Conservation (phyloP, 768 basidiomycete species). For the Lentinula raphanica region DNA sequence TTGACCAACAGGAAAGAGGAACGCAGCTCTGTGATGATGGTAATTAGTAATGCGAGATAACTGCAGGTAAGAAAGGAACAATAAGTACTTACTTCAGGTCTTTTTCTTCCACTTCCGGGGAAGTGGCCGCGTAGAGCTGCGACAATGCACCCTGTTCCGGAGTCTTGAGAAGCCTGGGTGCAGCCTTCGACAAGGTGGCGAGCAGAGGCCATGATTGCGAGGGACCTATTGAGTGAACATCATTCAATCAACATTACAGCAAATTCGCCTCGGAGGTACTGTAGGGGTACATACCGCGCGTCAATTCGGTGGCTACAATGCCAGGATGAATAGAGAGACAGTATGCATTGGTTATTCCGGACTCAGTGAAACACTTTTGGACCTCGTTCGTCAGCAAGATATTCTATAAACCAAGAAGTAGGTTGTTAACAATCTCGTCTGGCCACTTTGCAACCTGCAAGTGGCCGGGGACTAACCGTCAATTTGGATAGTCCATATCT, state of each 20-base stretch:
- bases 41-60: neutral
- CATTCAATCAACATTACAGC: too few species aligned
- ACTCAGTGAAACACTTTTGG: constrained; percentile 6
- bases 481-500: constrained; percentile 8
- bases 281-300: neutral
- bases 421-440: too few species aligned
- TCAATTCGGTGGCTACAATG: neutral
- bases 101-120: constrained; percentile 14
- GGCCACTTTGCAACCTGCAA: too few species aligned
- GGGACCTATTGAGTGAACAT: neutral
- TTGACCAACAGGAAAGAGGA: constrained; percentile 6
- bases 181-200: neutral
- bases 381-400: constrained; percentile 10
- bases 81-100: constrained; percentile 1
- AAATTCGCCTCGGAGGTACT: neutral
- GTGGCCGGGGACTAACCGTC: neutral
- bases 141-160: constrained; percentile 15
- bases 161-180: neutral
- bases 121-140: constrained; percentile 18
- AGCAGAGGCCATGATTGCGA: constrained; percentile 1
- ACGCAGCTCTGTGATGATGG: constrained; percentile 2
- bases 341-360: constrained; percentile 1
- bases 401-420: constrained; percentile 5
- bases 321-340: constrained; percentile 9
- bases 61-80: neutral